Conservation (phyloP, 2,329 filamentous ascomycete genomes). For the Talaromyces sp. region DNA sequence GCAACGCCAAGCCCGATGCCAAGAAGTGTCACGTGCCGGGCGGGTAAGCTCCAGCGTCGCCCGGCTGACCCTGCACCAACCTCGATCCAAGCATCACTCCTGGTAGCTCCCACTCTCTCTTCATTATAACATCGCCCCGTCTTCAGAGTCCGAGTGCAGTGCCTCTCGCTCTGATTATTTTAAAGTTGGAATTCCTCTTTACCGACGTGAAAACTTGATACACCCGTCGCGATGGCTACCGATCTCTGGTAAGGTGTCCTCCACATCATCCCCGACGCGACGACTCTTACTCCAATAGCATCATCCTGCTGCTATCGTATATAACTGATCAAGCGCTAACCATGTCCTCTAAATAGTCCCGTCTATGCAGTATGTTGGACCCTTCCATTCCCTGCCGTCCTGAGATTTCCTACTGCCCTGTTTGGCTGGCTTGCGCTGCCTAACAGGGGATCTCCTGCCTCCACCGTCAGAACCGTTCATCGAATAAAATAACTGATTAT, state of each 20-base stretch:
- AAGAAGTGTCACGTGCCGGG: conserved; percentile 27
- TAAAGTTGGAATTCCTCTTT: background rate
- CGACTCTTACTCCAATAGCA: background rate
- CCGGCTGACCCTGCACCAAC: background rate
- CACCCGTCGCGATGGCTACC: conserved; percentile 60
- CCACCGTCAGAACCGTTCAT: background rate
- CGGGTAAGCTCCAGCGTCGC: conserved; percentile 11
- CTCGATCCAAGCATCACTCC: background rate
- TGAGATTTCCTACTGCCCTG: background rate
- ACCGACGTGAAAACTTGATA: background rate
- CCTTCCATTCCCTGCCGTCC: background rate
- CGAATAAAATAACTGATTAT: conserved; percentile 6
- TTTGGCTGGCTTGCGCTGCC: background rate
- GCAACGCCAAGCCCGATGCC: conserved; percentile 1
- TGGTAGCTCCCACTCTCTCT: conserved; percentile 38
- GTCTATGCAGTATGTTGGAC: conserved; percentile 89
- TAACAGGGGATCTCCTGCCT: background rate
- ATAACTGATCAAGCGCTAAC: conserved; percentile 17
- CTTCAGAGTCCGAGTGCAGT: conserved; percentile 11
- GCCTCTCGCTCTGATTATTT: background rate
- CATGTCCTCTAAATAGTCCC: conserved; percentile 58
- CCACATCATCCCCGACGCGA: conserved; percentile 1
- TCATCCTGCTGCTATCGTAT: background rate
- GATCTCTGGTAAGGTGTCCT: conserved; percentile 72
- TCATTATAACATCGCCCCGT: conserved; percentile 3